Evolutionary conservation across 306 rosid species (phyloP).

Genomic region (Acacia crassicarpa): DNA sequence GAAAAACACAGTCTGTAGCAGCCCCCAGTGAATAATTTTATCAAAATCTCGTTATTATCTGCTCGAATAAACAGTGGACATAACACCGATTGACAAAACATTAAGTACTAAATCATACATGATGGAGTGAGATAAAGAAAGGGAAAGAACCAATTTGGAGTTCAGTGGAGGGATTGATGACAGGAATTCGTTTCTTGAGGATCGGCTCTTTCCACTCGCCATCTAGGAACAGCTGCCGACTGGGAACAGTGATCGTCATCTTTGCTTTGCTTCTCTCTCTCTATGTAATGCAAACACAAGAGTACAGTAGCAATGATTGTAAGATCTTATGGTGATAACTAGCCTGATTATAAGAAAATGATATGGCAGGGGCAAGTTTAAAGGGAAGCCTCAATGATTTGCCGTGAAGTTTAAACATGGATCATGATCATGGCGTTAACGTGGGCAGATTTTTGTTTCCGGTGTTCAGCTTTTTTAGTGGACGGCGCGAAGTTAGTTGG

Average conservation of each 20-base stretch:
- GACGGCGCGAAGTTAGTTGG: background rate
- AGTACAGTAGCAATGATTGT: background rate
- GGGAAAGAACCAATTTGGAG: conserved; percentile 50
- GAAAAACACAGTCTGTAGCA: background rate
- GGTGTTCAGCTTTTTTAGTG: background rate
- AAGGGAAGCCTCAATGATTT: background rate
- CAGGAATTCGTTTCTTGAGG: conserved; percentile 63
- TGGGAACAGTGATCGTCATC: conserved; percentile 64
- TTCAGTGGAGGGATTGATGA: conserved; percentile 73
- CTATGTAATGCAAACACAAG: background rate
- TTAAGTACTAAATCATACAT: background rate
- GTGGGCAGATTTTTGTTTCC: background rate
- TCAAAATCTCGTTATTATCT: background rate
- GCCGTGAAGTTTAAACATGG: background rate
- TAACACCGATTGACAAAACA: too few relatives aligned
- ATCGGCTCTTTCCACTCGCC: conserved; percentile 75
- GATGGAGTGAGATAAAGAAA: conserved; percentile 12
- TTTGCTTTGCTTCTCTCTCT: background rate
- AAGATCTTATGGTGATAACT: background rate
- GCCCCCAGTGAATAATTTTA: background rate
- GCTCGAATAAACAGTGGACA: background rate
- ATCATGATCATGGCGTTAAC: background rate
- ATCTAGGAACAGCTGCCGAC: conserved; percentile 60
- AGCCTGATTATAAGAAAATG: background rate
- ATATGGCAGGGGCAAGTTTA: background rate